phyloP scores from a whole-genome alignment of 75 land plant genomes.

The Ceratopteris richardii region DNA sequence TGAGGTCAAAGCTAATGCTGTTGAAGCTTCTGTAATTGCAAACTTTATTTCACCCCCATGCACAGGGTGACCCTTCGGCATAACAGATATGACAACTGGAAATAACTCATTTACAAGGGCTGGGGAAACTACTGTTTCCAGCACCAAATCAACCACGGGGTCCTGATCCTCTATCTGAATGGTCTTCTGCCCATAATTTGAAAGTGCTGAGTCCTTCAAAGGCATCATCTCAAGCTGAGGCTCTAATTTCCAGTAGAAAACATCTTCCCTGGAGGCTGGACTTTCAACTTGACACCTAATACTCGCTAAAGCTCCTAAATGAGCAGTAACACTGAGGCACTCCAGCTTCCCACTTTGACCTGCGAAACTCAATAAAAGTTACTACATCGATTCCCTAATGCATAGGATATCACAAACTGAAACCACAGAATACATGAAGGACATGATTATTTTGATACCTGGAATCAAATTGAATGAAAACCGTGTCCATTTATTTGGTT shows the following conservation, averaged over 20 bases:
- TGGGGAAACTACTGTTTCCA: slow-evolving; percentile 51
- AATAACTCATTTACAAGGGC: slow-evolving; percentile 88
- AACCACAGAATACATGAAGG: too few relatives aligned
- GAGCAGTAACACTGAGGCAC: slow-evolving; percentile 68
- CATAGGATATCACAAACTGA: too few relatives aligned
- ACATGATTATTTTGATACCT: slow-evolving; percentile 18
- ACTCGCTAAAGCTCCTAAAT: slow-evolving; percentile 47
- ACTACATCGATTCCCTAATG: background rate
- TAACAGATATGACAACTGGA: slow-evolving; percentile 42
- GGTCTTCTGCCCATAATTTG: slow-evolving; percentile 74
- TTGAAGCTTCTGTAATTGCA: slow-evolving; percentile 52
- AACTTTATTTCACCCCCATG: slow-evolving; percentile 79
- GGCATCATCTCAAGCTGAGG: slow-evolving; percentile 61
- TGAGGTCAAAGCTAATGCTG: background rate
- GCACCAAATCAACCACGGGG: slow-evolving; percentile 64
- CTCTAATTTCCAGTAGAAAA: slow-evolving; percentile 87
- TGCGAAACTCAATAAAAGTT: slow-evolving; percentile 19
- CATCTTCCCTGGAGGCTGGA: slow-evolving; percentile 75
- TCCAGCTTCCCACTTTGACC: slow-evolving; percentile 93
- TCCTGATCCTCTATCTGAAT: slow-evolving; percentile 96
- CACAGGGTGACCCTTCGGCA: slow-evolving; percentile 59
- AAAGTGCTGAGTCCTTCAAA: slow-evolving; percentile 51
- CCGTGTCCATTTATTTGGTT: slow-evolving; percentile 39
- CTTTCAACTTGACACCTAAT: slow-evolving; percentile 93
- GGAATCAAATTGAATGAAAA: slow-evolving; percentile 28